These are phyloP conservation scores for Exserohilum rostratum DNA, from an alignment of 2,329 filamentous ascomycete genomes.

Conservation along the genomic window DNA sequence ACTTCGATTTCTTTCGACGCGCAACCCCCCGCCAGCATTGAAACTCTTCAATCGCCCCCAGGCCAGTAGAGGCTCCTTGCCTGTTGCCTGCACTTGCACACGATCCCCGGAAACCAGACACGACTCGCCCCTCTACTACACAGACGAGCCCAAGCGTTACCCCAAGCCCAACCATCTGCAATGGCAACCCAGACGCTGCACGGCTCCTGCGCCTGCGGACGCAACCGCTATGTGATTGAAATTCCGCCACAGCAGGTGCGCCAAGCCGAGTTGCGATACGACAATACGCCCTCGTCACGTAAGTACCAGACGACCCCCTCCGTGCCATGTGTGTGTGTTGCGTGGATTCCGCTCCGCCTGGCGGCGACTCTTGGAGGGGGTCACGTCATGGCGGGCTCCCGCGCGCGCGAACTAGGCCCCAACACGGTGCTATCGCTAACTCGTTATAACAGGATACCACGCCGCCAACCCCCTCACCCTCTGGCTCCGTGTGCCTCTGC, in stretches of 20 bases:
- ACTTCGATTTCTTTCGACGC: slow-evolving; percentile 14
- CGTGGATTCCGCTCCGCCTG: too few species aligned
- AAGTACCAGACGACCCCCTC: slow-evolving; percentile 53
- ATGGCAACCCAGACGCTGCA: slow-evolving; percentile 61
- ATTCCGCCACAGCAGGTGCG: slow-evolving; percentile 69
- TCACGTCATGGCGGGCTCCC: too few species aligned
- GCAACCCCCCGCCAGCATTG: slow-evolving; percentile 10
- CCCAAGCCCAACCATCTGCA: slow-evolving; percentile 1
- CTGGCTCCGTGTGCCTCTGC: slow-evolving; percentile 81
- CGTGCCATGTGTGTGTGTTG: neutral
- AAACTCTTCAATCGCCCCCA: slow-evolving; percentile 10
- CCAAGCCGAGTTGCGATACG: slow-evolving; percentile 68
- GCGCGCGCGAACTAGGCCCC: neutral
- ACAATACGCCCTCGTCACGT: slow-evolving; percentile 74
- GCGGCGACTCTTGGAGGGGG: too few species aligned
- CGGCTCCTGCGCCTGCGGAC: slow-evolving; percentile 83
- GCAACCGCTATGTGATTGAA: slow-evolving; percentile 79
- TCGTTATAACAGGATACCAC: slow-evolving; percentile 58
- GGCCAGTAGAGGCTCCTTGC: neutral
- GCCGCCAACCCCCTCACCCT: slow-evolving; percentile 76
- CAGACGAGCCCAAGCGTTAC: too few species aligned
- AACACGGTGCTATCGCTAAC: neutral
- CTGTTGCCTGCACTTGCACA: neutral
- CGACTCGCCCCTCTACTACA: too few species aligned
- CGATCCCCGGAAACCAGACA: too few species aligned